phyloP scores from a whole-genome alignment of 495 filamentous ascomycete genomes.

The Penicillium diatomitis region DNA sequence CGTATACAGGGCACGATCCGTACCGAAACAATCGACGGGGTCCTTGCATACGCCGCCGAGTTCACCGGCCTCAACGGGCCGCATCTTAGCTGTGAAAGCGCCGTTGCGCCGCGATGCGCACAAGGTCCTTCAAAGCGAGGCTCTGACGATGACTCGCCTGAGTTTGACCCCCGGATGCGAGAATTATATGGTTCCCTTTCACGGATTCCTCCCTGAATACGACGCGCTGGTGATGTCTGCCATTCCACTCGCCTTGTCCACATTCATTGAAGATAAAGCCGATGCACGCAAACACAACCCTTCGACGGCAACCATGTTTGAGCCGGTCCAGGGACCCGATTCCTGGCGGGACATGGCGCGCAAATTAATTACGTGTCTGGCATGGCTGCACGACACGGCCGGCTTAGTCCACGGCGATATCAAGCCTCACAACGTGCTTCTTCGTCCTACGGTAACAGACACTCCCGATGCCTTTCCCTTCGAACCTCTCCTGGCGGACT shows the following conservation, averaged over 20 bases:
- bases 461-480: slow-evolving; percentile 18
- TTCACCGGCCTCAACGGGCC: slow-evolving; percentile 29
- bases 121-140: slow-evolving; percentile 43
- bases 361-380: slow-evolving; percentile 39
- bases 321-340: slow-evolving; percentile 35
- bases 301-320: slow-evolving; percentile 42
- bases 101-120: slow-evolving; percentile 40
- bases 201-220: slow-evolving; percentile 41
- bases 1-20: slow-evolving; percentile 41
- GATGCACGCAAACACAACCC: slow-evolving; percentile 16
- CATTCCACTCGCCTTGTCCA: slow-evolving; percentile 41
- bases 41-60: slow-evolving; percentile 33
- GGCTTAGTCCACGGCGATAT: slow-evolving; percentile 40
- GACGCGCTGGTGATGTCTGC: slow-evolving; percentile 46
- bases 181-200: slow-evolving; percentile 44
- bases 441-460: slow-evolving; percentile 14
- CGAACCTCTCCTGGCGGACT: slow-evolving; percentile 47
- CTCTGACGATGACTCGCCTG: slow-evolving; percentile 41
- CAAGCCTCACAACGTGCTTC: slow-evolving; percentile 36
- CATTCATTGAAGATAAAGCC: slow-evolving; percentile 34
- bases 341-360: slow-evolving; percentile 38
- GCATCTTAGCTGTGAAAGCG: slow-evolving; percentile 46
- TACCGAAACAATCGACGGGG: slow-evolving; percentile 1
- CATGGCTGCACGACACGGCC: slow-evolving; percentile 38
- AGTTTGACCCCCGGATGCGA: slow-evolving; percentile 23